Base-by-base conservation (phyloP, 495 filamentous ascomycete species). In the Cryomyces minteri region DNA sequence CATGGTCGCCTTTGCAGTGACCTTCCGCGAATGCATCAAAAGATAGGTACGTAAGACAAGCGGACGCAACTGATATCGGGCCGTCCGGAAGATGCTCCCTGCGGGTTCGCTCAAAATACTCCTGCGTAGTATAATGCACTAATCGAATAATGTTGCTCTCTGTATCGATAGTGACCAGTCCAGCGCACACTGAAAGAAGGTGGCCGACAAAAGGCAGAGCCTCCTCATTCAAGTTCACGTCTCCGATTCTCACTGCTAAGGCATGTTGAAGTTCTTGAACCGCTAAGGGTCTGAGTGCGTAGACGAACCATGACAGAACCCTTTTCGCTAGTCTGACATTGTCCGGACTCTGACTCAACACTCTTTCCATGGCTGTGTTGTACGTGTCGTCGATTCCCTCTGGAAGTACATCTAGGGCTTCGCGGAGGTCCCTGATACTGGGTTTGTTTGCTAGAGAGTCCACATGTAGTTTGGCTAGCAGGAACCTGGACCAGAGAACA, bases 131-230 rank as follows among this genome's bases (percentile, higher is more conserved):
- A 7, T 8, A 10, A 29, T 41, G 39, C 39, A 28, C 39, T 28
- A 41, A 41, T 18, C 18, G 39, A 8, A 41, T 57, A 31, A 68
- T 59, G 7, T 52, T 32, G 45, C 62, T 74, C 18, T 64, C 59
- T 28, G 63, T 14, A 41, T 77, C 68, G 4, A 72, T 42, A 2
- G 56, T 69, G 3, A 76, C 63, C 8, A 80, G 53, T 1, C 74
- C 73, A 40, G 63, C 66, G 50, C 73, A 77, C 5, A 67, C 59
- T 2, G 66, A 67, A 4, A 66, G 41, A 7, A 75, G 47, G 14
- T 64, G 48, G 28, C 66, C 57, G 6, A 64, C 42, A 1, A 62
- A 43, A 2, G 59, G 42, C 0, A 74, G 10, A 31, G 64, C 59
- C 0, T 67, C 61, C 12, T 52, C 12, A 33, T 73, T 62, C 5